Conservation (phyloP, 2,329 filamentous ascomycete species). For the Xylaria sp. region DNA sequence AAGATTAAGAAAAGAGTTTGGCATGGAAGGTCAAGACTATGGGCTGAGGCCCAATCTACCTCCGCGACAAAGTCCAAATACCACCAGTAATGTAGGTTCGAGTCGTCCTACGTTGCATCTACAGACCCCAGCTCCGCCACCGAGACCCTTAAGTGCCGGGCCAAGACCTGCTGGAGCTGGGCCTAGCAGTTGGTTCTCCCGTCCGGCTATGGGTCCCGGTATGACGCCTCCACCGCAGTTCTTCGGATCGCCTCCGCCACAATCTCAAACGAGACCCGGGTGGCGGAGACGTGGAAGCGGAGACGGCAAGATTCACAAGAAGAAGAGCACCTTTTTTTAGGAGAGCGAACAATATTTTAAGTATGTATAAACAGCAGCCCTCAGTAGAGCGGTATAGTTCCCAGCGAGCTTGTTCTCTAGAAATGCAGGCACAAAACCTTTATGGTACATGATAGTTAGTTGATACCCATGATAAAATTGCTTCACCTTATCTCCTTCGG, state of each 20-base stretch:
- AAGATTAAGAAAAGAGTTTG: slow-evolving; percentile 75
- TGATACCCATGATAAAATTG: slow-evolving; percentile 32
- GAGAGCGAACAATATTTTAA: slow-evolving; percentile 5
- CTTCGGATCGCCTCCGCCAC: slow-evolving; percentile 51
- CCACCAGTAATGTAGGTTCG: slow-evolving; percentile 20
- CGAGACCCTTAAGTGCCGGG: slow-evolving; percentile 61
- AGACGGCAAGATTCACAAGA: slow-evolving; percentile 55
- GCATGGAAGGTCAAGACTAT: slow-evolving; percentile 62
- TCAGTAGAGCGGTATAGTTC: background rate
- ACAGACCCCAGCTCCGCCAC: slow-evolving; percentile 51
- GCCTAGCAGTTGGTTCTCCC: slow-evolving; percentile 48
- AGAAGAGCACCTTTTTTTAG: slow-evolving; percentile 62
- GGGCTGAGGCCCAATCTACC: slow-evolving; percentile 47
- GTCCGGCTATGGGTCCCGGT: slow-evolving; percentile 31
- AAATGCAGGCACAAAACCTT: slow-evolving; percentile 4
- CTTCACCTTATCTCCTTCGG: background rate
- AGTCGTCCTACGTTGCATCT: slow-evolving; percentile 42
- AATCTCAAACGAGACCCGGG: slow-evolving; percentile 57
- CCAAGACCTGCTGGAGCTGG: slow-evolving; percentile 47
- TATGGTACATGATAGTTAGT: slow-evolving; percentile 16
- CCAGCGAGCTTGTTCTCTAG: slow-evolving; percentile 6
- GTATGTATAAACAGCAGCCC: background rate
- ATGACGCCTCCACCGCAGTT: slow-evolving; percentile 39
- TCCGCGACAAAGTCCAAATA: slow-evolving; percentile 48
- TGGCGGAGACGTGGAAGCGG: slow-evolving; percentile 47